These are phyloP conservation scores for Cornus controversa DNA, from an alignment of 148 eudicot genomes.

Conservation along the genomic window DNA sequence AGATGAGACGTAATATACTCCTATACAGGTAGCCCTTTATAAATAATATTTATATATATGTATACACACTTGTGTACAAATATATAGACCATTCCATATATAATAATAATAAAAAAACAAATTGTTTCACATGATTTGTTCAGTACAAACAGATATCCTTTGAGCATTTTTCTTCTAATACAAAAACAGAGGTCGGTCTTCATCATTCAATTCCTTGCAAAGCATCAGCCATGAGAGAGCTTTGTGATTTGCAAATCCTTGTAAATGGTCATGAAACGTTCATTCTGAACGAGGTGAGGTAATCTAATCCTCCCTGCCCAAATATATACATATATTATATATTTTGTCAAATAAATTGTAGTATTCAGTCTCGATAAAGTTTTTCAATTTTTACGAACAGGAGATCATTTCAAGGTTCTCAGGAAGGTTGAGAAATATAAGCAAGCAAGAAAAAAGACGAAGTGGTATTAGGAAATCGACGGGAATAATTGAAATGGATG, in stretches of 20 bases:
- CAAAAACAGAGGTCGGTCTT: background rate
- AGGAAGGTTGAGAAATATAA: constrained; percentile 47
- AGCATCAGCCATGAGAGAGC: constrained; percentile 11
- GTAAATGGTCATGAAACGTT: constrained; percentile 7
- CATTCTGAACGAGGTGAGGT: constrained; percentile 5
- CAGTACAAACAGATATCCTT: background rate
- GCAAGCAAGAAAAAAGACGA: constrained; percentile 47
- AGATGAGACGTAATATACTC: no score
- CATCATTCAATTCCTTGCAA: constrained; percentile 10
- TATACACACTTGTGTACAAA: no score
- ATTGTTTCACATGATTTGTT: background rate
- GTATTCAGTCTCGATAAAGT: background rate
- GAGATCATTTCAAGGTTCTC: constrained; percentile 50
- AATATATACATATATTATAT: no score
- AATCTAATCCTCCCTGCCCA: background rate
- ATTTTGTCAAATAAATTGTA: background rate
- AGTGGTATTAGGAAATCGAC: constrained; percentile 24
- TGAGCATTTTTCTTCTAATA: background rate
- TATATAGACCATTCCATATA: no score
- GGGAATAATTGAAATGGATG: constrained; percentile 42
- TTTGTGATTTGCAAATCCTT: constrained; percentile 13
- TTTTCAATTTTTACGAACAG: constrained; percentile 36
- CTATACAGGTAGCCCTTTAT: no score
- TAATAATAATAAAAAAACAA: background rate
- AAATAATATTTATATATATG: no score